Evolutionary conservation across 306 rosid genomes (phyloP).

Genomic region (Hippophae tibetana): DNA sequence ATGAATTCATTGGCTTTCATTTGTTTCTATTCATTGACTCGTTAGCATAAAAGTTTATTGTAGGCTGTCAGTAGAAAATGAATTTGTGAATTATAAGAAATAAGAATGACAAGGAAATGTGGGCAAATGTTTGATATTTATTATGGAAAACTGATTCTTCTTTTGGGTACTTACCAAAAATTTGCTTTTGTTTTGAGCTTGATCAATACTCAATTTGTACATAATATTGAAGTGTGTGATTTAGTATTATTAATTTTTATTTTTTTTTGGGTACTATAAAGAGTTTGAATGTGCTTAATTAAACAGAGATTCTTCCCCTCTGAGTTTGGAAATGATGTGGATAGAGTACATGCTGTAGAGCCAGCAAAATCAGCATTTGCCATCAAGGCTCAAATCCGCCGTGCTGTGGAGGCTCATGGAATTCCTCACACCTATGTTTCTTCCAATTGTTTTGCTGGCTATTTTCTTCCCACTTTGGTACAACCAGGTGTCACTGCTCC

Average conservation of each 20-base stretch:
- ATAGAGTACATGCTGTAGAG: conserved; percentile 67
- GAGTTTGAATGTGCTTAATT: not conserved
- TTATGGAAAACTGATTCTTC: too few relatives aligned
- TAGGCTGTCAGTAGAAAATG: too few relatives aligned
- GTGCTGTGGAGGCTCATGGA: conserved; percentile 52
- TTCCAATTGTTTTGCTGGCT: conserved; percentile 55
- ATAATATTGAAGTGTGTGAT: too few relatives aligned
- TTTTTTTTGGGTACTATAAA: not conserved
- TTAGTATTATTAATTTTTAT: too few relatives aligned
- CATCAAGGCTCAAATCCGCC: conserved; percentile 48
- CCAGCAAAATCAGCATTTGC: conserved; percentile 80
- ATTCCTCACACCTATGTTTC: conserved; percentile 64
- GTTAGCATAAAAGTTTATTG: too few relatives aligned
- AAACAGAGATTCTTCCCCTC: conserved; percentile 82
- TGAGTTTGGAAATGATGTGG: conserved; percentile 81
- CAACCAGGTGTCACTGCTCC: conserved; percentile 67
- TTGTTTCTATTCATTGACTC: too few relatives aligned
- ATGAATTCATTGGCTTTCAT: too few relatives aligned
- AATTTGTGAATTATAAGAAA: not conserved
- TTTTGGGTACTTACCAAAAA: too few relatives aligned
- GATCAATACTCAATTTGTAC: too few relatives aligned
- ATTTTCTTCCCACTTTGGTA: conserved; percentile 57
- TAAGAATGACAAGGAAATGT: too few relatives aligned
- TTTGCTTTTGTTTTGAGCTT: too few relatives aligned
- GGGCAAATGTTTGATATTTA: not conserved